Evolutionary conservation across 768 basidiomycete genomes (phyloP), one percentile per base, ranked within the genome.

Genomic region (Leucosporidium creatinivorum): DNA sequence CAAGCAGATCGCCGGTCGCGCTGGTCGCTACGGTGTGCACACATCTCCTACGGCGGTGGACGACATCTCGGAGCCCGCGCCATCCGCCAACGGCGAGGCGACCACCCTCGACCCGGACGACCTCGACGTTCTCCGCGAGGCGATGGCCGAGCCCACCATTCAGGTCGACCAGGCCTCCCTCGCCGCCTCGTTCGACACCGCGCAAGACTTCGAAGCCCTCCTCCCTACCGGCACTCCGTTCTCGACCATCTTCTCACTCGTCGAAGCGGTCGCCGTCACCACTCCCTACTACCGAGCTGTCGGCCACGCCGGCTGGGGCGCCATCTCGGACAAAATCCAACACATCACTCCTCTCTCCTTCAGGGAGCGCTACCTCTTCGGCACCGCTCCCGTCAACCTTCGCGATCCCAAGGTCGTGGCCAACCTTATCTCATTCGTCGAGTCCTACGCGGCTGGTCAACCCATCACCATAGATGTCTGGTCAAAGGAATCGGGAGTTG

Each of bases 1-100:
- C 76, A 96, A 96, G 77, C 94, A 97, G 77, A 96, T 98, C 57
- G 93, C 89, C 1, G 93, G 93, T 9, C 85, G 94, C 50, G 93
- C 94, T 0, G 94, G 93, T 18, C 87, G 94, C 3, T 98, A 84
- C 77, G 89, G 90, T 4, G 77, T 89, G 52, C 85, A 87, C 68
- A 79, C 76, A 28, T 69, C 72, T 6, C 72, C 69, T 23, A 71
- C 67, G 8, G 69, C 72, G 3, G 72, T 74, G 18, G 73, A 73
- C 51, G 73, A 70, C 68, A 72, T 73, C 36, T 64, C 68, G 15
- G 66, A 57, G 48, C 39, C 69, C 25, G 31, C 62, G 18, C 19
- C 67, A 5, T 63, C 63, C 4, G 77, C 82, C 1, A 84, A 82
- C 10, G 92, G 93, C 28, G 81, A 82, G 39, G 87, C 86, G 12